Evolutionary conservation across 2,329 filamentous ascomycete species (phyloP), one percentile per base, ranked within the genome.

Genomic region (Lasiodiplodia hormozganensis): DNA sequence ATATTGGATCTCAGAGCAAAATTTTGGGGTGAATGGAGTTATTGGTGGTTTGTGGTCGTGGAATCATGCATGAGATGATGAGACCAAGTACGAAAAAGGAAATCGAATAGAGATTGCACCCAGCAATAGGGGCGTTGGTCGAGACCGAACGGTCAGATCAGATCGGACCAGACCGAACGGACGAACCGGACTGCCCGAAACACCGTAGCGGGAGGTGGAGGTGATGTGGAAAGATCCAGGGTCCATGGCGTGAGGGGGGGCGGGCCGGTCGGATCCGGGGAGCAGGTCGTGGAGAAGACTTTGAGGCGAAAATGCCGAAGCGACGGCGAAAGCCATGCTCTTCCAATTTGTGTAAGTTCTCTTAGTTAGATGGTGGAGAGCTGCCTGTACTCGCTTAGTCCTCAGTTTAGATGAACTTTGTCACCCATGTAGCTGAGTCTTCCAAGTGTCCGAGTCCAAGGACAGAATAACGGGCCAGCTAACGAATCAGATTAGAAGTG

Each of bases 261-360:
- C 36, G 40, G 40, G 58, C 58, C 58, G 58, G 40, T 62, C 16
- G 36, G 40, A 34, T 62, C 58, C 58, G 58, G 40, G 40, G 25
- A 14, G 16, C 40, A 47, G 43, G 43, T 47, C 18, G n/a, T 47
- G 43, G 43, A 47, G 43, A 47, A 47, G 18, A 47, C 43, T 47
- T 21, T 21, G 43, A 47, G n/a, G 18, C 18, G 31, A 34, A 34
- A 34, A 21, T 47, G 7, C n/a, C 43, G 43, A 47, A 21, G 16
- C 31, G 40, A 43, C 16, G 40, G 14, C 5, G 40, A 43, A n/a
- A 18, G 18, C 40, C 40, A 43, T 43, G 31, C 31, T 34, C 31
- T 34, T 34, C 14, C 40, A 21, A 8, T 47, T 28, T 28, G 28
- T 28, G 28, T 6, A 28, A 28, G 28, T 47, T n/a, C 10, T 8